Percentiles rank a stretch among this genome's conserved stretches.
These are phyloP conservation scores for Malus asiatica DNA, from an alignment of 306 rosid species.

Conservation along the genomic window DNA sequence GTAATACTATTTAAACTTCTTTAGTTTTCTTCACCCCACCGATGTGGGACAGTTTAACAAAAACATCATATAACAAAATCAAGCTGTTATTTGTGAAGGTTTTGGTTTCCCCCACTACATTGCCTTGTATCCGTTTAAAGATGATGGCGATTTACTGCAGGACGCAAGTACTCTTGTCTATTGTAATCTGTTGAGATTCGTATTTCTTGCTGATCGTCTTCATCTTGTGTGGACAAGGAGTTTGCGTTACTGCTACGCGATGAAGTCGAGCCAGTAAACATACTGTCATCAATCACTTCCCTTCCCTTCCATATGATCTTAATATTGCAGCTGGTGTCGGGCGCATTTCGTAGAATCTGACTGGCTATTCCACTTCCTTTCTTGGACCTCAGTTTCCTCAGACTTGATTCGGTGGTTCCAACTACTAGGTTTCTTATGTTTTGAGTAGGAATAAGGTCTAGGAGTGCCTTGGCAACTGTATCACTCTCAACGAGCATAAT, in stretches of 20 bases:
- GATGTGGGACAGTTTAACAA: no score
- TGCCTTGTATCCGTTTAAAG: background rate
- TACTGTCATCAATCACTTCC: constrained; percentile 32
- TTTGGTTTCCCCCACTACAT: background rate
- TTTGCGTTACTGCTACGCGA: constrained; percentile 13
- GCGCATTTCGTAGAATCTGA: constrained; percentile 53
- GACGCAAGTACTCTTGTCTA: no score
- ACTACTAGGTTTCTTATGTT: constrained; percentile 50
- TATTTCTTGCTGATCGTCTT: constrained; percentile 6
- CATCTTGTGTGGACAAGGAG: constrained; percentile 26
- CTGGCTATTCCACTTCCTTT: constrained; percentile 49
- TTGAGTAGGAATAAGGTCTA: constrained; percentile 48
- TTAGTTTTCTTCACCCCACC: no score
- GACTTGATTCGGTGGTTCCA: constrained; percentile 52
- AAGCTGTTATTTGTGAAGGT: background rate
- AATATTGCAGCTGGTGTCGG: constrained; percentile 31
- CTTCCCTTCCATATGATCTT: constrained; percentile 62
- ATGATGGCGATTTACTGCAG: background rate
- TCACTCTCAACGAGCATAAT: constrained; percentile 62
- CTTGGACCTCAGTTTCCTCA: constrained; percentile 48
- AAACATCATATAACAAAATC: background rate
- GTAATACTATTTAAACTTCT: no score
- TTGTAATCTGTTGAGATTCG: background rate
- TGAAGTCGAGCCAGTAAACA: background rate
- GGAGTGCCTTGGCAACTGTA: constrained; percentile 48